These are phyloP conservation scores for Fusarium sp. DNA, from an alignment of 2,329 filamentous ascomycete species.

Conservation along the genomic window DNA sequence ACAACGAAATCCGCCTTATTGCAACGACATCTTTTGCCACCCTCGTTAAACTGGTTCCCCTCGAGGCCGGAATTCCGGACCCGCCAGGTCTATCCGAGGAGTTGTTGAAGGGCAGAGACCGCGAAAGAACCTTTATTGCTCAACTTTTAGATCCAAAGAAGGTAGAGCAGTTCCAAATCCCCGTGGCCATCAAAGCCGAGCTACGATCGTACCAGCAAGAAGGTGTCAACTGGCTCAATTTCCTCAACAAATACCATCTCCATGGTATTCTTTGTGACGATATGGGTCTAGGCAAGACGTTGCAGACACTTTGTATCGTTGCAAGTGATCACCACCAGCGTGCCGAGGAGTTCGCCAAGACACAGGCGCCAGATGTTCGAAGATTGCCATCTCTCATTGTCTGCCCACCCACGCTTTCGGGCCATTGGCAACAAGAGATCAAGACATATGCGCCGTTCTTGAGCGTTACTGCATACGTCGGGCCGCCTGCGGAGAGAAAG, in stretches of 20 bases:
- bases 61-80: conserved; percentile 97
- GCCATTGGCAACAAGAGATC: conserved; percentile 99
- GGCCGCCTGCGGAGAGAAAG: conserved; percentile 83
- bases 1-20: conserved; percentile 92
- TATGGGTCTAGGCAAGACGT: conserved; percentile 97
- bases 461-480: conserved; percentile 88
- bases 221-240: conserved; percentile 98
- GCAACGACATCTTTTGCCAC: conserved; percentile 98
- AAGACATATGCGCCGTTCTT: conserved; percentile 96
- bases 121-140: conserved; percentile 94
- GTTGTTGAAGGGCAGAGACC: conserved; percentile 87
- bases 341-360: conserved; percentile 88
- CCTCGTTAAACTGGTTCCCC: conserved; percentile 93
- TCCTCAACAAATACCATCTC: conserved; percentile 97
- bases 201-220: conserved; percentile 98
- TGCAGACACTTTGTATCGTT: conserved; percentile 97
- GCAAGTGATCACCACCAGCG: conserved; percentile 96
- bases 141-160: conserved; percentile 98
- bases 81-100: conserved; percentile 92
- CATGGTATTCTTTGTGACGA: conserved; percentile 99
- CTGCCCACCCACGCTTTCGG: conserved; percentile 94
- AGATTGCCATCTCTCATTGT: conserved; percentile 92
- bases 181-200: conserved; percentile 96
- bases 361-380: conserved; percentile 79
- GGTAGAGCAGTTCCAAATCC: conserved; percentile 92